Base-by-base conservation (phyloP, 2,329 filamentous ascomycete species). In the Helicocarpus griseus region DNA sequence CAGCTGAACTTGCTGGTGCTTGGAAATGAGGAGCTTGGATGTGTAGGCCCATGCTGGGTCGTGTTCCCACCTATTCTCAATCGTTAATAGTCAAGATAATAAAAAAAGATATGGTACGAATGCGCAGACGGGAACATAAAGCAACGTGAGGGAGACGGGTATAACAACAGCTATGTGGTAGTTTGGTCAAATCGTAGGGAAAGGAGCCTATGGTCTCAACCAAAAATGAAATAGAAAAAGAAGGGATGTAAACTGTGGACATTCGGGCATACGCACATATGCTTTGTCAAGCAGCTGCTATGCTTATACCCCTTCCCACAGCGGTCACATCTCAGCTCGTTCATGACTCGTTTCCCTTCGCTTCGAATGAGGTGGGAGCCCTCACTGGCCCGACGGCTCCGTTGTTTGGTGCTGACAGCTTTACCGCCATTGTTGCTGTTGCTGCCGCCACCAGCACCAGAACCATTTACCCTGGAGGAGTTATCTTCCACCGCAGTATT, bases 291-390 rank as follows among this genome's bases (percentile, higher is more conserved):
- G 83, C 93, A 98, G 78, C 93, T 97, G 83, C 90, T 95, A 80
- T 98, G 93, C 83, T 98, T 98, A 82, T 98, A 98, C 74, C 89
- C 89, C 80, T 98, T 98, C 72, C 91, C 91, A 77, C 93, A 98
- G 73, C 90, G 91, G 69, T 95, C 89, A 77, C 93, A 98, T 72
- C 87, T 89, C 68, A 98, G 82, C 70, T 97, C 91, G 65, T 84
- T 82, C 65, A 82, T 86, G 70, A 81, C 80, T 74, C 89, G 90
- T 75, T 82, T 84, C 60, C 80, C 78, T 63, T 91, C 87, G 61
- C 86, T 84, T 72, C 93, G 94, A 63, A 78, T 75, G 56, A 91
- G 77, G 61, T 86, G 83, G 60, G 91, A 87, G 56, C 89, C 90
- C 68, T 97, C 91, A 68, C 90, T 96, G 54, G 89, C 80, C 58